A percentile compares a stretch with the other conserved stretches of the same genome.
Conservation (phyloP, 2,329 filamentous ascomycete species). For the Aspergillus arachidicola region DNA sequence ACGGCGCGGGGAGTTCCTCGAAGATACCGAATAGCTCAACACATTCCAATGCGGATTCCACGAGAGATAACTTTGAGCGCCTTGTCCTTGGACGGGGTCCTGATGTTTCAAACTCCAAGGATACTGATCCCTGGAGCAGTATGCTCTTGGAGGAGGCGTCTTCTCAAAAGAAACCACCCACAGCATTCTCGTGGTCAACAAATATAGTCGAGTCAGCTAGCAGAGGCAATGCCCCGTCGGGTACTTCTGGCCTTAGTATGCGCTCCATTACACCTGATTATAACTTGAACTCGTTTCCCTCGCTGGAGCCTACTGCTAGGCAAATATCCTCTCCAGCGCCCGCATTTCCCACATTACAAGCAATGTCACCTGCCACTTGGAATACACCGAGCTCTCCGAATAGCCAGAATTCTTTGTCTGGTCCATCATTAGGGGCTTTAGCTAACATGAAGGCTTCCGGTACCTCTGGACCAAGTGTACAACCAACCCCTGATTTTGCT, state of each 20-base stretch:
- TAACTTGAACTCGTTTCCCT: constrained; percentile 50
- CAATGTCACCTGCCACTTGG: constrained; percentile 30
- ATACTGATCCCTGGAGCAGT: constrained; percentile 35
- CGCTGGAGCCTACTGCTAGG: constrained; percentile 45
- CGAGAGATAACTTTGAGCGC: constrained; percentile 78
- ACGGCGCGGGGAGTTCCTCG: constrained; percentile 29
- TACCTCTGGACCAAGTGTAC: constrained; percentile 17
- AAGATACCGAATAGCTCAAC: constrained; percentile 27
- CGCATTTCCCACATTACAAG: constrained; percentile 33
- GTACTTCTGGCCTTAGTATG: constrained; percentile 30
- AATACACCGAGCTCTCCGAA: constrained; percentile 15
- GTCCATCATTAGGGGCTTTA: constrained; percentile 27
- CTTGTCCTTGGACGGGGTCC: constrained; percentile 75
- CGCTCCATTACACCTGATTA: constrained; percentile 58
- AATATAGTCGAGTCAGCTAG: constrained; percentile 22
- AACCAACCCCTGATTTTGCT: constrained; percentile 34
- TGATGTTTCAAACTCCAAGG: constrained; percentile 38
- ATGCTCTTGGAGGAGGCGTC: constrained; percentile 33
- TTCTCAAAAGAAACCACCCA: constrained; percentile 21
- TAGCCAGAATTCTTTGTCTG: constrained; percentile 17
- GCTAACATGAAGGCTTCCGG: constrained; percentile 28
- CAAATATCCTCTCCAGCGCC: constrained; percentile 32
- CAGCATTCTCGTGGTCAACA: constrained; percentile 49
- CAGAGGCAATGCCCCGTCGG: constrained; percentile 22
- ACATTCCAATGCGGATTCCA: constrained; percentile 55